These are phyloP conservation scores for Pseudonitzschia multiseries DNA, from an alignment of 108 stramenopile genomes.

Conservation along the genomic window DNA sequence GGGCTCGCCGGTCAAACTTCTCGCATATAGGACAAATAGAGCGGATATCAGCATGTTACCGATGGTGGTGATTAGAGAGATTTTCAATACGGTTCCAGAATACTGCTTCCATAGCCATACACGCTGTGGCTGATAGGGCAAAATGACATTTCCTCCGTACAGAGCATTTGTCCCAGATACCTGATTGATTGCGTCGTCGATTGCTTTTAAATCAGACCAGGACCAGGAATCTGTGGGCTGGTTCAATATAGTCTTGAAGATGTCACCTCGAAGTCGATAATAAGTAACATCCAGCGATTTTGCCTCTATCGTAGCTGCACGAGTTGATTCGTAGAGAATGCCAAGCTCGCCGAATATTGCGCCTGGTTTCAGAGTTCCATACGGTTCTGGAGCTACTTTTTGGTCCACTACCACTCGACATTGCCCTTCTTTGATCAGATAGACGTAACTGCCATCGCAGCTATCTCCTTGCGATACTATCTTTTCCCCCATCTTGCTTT, in stretches of 20 bases:
- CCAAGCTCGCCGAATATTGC: constrained; percentile 33
- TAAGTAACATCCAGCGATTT: constrained; percentile 7
- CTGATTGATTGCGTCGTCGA: constrained; percentile 29
- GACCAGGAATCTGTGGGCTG: not conserved
- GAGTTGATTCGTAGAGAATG: constrained; percentile 21
- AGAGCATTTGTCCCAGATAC: constrained; percentile 19
- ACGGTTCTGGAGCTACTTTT: constrained; percentile 37
- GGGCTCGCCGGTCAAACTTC: not conserved
- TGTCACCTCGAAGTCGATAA: constrained; percentile 24
- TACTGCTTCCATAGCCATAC: constrained; percentile 34
- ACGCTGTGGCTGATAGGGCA: constrained; percentile 24
- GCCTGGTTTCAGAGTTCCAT: constrained; percentile 21
- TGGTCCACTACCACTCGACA: constrained; percentile 33
- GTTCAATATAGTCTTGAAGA: constrained; percentile 23
- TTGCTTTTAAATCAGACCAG: constrained; percentile 15
- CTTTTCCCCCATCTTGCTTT: not conserved
- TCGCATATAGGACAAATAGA: constrained; percentile 30
- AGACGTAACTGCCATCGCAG: constrained; percentile 25
- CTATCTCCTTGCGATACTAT: constrained; percentile 35
- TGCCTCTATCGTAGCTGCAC: constrained; percentile 33
- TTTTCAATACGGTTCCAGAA: constrained; percentile 23
- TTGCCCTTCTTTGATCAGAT: constrained; percentile 29
- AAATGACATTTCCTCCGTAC: constrained; percentile 19
- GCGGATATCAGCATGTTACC: constrained; percentile 19
- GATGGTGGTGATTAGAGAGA: constrained; percentile 1